phyloP scores from a whole-genome alignment of 2,329 filamentous ascomycete species.

The Phyllosticta capitalensis region DNA sequence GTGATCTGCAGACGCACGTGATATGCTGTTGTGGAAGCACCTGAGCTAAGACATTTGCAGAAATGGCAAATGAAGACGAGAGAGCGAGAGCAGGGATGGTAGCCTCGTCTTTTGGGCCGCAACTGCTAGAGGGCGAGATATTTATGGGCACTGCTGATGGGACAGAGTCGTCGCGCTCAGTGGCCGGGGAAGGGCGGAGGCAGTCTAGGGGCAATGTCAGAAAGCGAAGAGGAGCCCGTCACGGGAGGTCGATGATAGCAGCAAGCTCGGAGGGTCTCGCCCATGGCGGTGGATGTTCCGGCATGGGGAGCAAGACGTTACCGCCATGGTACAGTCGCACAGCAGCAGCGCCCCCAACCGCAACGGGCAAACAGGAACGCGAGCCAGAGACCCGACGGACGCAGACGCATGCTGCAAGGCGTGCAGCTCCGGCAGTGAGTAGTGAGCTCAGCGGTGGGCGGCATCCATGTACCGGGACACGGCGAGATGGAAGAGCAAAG shows the following conservation, averaged over 20 bases:
- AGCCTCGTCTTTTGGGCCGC: background rate
- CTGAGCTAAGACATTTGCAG: too few relatives aligned
- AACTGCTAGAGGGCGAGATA: background rate
- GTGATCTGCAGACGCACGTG: too few relatives aligned
- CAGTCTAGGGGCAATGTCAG: background rate
- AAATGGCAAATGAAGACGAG: background rate
- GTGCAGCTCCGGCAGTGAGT: background rate
- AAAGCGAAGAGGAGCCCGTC: background rate
- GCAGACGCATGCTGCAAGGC: background rate
- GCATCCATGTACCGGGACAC: background rate
- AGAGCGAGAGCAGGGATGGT: background rate
- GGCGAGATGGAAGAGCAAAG: background rate
- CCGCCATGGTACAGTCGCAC: background rate
- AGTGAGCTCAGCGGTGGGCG: background rate
- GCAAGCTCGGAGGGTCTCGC: background rate
- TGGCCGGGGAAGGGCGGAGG: background rate
- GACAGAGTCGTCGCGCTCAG: background rate
- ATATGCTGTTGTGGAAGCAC: too few relatives aligned
- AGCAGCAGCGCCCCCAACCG: background rate
- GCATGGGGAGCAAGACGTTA: background rate
- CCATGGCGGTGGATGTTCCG: background rate
- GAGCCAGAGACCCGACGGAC: background rate
- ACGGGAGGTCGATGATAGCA: background rate
- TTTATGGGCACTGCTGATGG: background rate
- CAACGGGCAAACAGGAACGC: background rate